These are phyloP conservation scores for Candida mesenterica DNA, from an alignment of 1,139 yeast species.

Conservation along the genomic window DNA sequence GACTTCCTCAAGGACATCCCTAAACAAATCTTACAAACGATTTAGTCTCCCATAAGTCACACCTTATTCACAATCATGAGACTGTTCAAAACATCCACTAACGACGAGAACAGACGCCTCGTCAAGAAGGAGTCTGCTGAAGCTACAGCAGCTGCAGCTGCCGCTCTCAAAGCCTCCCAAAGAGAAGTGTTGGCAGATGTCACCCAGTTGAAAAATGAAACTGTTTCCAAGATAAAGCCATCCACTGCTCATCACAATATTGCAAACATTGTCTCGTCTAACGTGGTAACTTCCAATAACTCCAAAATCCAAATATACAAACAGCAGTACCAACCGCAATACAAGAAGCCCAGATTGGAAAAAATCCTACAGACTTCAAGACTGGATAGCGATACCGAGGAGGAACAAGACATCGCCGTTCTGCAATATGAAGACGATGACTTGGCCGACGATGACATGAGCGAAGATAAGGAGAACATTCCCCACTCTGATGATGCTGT, in stretches of 20 bases:
- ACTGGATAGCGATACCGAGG: conserved; percentile 11
- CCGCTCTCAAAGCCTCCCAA: not conserved
- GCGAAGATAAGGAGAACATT: conserved; percentile 10
- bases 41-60: not conserved
- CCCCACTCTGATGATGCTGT: not conserved
- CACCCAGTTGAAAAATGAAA: conserved; percentile 20
- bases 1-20: no score
- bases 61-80: no score
- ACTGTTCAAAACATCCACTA: not conserved
- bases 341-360: conserved; percentile 26
- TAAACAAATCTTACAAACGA: no score
- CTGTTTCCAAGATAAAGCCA: conserved; percentile 4
- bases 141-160: not conserved
- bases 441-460: conserved; percentile 12
- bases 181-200: conserved; percentile 35
- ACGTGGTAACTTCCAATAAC: conserved; percentile 7
- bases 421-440: conserved; percentile 11
- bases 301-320: conserved; percentile 21
- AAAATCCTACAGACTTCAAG: conserved; percentile 11
- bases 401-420: conserved; percentile 6
- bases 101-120: not conserved
- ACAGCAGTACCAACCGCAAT: conserved; percentile 21
- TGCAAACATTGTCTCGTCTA: conserved; percentile 11
- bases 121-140: not conserved
- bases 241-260: conserved; percentile 6